Percentiles rank a stretch among this genome's conserved stretches.
Evolutionary conservation across 1,284 basidiomycete genomes (phyloP).

Genomic region (Ceratobasidium sp.): DNA sequence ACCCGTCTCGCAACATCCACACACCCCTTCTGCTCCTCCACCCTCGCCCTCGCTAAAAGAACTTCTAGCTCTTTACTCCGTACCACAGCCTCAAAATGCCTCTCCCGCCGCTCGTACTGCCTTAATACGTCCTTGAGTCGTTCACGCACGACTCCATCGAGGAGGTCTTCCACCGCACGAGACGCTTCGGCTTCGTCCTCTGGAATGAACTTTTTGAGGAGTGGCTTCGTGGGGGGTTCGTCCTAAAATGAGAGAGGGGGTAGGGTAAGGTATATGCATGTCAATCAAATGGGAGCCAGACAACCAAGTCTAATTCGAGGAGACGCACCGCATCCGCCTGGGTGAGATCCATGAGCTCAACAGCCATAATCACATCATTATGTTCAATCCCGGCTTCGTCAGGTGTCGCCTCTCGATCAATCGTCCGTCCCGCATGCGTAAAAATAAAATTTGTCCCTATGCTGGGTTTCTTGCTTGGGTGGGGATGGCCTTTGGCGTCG

Average conservation of each 20-base stretch:
- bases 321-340: constrained; percentile 54
- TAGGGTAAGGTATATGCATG: no score
- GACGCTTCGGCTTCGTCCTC: constrained; percentile 30
- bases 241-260: no score
- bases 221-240: constrained; percentile 64
- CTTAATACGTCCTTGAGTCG: constrained; percentile 82
- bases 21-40: constrained; percentile 82
- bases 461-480: constrained; percentile 51
- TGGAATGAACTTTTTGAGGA: constrained; percentile 42
- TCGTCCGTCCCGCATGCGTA: constrained; percentile 75
- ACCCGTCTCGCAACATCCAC: constrained; percentile 69
- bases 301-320: no score
- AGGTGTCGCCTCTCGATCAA: constrained; percentile 81
- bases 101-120: constrained; percentile 85
- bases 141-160: constrained; percentile 80
- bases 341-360: constrained; percentile 87
- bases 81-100: constrained; percentile 87
- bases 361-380: constrained; percentile 82
- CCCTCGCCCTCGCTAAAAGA: constrained; percentile 79
- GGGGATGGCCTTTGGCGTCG: constrained; percentile 19
- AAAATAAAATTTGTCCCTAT: constrained; percentile 68
- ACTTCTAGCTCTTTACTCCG: constrained; percentile 88
- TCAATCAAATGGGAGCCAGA: no score
- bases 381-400: constrained; percentile 85
- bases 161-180: constrained; percentile 74